Conservation (phyloP, 2,329 filamentous ascomycete species). For the Fusarium solani-melongenae region DNA sequence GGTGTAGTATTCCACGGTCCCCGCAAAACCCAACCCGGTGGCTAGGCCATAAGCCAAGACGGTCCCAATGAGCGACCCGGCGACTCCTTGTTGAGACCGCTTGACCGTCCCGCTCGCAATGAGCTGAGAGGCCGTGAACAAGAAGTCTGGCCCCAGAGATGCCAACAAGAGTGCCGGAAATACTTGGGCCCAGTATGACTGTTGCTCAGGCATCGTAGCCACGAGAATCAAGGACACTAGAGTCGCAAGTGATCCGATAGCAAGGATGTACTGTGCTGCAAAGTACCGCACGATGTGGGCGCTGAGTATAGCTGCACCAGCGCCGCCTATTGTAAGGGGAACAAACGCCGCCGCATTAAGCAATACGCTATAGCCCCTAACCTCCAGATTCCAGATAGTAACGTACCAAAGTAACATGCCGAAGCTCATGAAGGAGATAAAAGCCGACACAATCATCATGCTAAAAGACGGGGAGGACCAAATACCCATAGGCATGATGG, state of each 20-base stretch:
- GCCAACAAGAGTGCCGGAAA: not conserved
- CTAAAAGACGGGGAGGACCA: not conserved
- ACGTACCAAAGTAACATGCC: not conserved
- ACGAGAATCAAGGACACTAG: not conserved
- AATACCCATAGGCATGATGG: not conserved
- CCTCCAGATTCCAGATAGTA: not conserved
- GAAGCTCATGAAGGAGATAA: not conserved
- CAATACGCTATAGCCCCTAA: not conserved
- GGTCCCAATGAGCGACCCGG: not conserved
- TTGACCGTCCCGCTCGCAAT: not conserved
- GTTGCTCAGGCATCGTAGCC: not conserved
- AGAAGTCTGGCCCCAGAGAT: not conserved
- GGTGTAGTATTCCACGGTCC: not conserved
- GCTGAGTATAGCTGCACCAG: not conserved
- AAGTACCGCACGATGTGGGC: not conserved
- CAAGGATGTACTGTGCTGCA: not conserved
- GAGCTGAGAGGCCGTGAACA: not conserved
- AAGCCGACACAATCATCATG: not conserved
- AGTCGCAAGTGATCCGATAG: not conserved
- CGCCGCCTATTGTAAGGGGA: not conserved
- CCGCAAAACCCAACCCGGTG: not conserved
- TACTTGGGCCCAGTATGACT: not conserved
- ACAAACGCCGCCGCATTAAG: not conserved
- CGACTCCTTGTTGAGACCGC: not conserved
- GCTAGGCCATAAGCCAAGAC: not conserved